Evolutionary conservation across 108 stramenopile genomes (phyloP), one percentile per base, ranked within the genome.

Genomic region (Nitzschia putrida): DNA sequence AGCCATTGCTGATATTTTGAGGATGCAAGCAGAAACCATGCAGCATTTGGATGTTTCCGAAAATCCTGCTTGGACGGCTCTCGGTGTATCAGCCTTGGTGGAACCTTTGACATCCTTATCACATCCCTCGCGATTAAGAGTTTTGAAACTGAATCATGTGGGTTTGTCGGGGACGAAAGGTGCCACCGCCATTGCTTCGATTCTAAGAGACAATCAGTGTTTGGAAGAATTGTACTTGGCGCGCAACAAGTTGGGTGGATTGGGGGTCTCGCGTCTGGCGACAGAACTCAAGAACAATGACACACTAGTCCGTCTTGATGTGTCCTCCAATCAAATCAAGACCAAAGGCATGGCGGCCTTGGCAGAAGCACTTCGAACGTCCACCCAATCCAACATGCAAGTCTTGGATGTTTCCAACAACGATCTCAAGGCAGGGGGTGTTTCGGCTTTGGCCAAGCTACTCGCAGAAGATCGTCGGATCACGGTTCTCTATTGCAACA

Each of bases 311-410:
- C 47, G 51, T 52, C 49, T 88, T 52, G 79, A 89, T 64, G 60
- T 89, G 51, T 76, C 79, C 23, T 57, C 73, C 60, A 84, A 84
- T 39, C 61, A 70, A 5, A 66, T 84, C 47, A 66, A 57, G 34
- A 41, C 24, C 11, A 43, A 37, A 16, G 78, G 79, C 13, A 69
- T 59, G 14, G 14, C 64, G 0, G 9, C 65, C 2, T 29, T 84
- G 34, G 83, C 68, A 20, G 34, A 67, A 18, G 68, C 57, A 21
- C 16, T 79, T 1, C 8, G 57, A 21, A 53, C 21, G 12, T 37
- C 72, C 3, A 44, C 21, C 8, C 24, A 8, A 41, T 69, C 67
- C 34, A 64, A 63, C 13, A 0, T 73, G 7, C 57, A 51, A 65
- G 39, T 55, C 23, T 47, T 84, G 29, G 68, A 79, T 57, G 18